Base-by-base conservation (phyloP, 305 asterid genomes). In the Fraxinus sp. region DNA sequence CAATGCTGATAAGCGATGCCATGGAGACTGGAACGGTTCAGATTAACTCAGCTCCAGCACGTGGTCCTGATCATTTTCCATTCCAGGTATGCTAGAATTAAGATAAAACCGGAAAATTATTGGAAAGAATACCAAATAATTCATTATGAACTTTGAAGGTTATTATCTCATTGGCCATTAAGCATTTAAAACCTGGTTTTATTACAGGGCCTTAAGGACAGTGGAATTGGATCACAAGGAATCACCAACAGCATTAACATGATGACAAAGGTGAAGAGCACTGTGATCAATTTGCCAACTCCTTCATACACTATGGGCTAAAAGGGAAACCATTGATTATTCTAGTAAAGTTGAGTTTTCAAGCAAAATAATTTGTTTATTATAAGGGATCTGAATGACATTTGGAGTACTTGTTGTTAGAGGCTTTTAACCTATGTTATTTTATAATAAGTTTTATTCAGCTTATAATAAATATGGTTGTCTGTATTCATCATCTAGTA, bases 41-140 rank as follows among this genome's bases (percentile, higher is more conserved):
- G 91, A 94, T 95, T 81, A 95, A 95, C 90, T 94, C 98, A 0
- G 97, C 99, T 35, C 99, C 99, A 0, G 98, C 99, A 55, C 96
- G 98, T 18, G 99, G 99, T 2, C 99, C 99, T 0, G 99, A 95
- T 62, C 99, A 95, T 90, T 95, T 95, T 13, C 99, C 99, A 1
- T 95, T 94, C 84, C 98, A 95, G 97, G 98, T 93, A 52, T 52
- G 62, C 62, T 16, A 16, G 62, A 52, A 52, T 16, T 16, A 6
- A 49, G 62, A 52, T 52, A 49, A 30, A 37, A 37, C 22, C 4
- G 2, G 37, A 3, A 30, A 52, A 52, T 52, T 52, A 16, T 16
- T 16, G 22, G 22, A 4, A 49, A 49, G 62, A 49, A 49, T 16
- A 49, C 18, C 2, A 20, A 46, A 68, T 28, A 16, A 8, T 68